phyloP scores from a whole-genome alignment of 768 basidiomycete species.

The Tricholoma hemisulphureum region DNA sequence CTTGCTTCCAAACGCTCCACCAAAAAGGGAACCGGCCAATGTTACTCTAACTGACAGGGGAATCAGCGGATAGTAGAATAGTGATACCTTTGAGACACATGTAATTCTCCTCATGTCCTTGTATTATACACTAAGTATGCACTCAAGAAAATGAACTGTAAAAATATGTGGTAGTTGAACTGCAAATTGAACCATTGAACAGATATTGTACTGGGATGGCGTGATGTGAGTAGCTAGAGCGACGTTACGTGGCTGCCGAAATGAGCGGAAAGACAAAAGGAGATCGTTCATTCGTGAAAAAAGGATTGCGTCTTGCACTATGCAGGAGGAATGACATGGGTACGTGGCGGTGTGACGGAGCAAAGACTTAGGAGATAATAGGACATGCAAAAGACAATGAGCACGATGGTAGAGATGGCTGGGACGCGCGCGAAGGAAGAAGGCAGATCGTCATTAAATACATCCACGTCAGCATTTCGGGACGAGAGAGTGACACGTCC shows the following conservation, averaged over 20 bases:
- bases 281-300: neutral
- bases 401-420: neutral
- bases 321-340: neutral
- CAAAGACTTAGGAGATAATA: too few relatives aligned
- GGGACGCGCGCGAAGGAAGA: neutral
- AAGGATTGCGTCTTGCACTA: too few relatives aligned
- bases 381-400: neutral
- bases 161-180: neutral
- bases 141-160: neutral
- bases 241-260: neutral
- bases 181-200: neutral
- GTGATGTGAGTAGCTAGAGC: constrained; percentile 1
- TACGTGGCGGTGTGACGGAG: neutral
- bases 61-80: too few relatives aligned
- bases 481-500: neutral
- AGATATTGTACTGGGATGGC: neutral
- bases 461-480: neutral
- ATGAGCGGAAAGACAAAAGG: neutral
- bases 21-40: too few relatives aligned
- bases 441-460: neutral
- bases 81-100: too few relatives aligned
- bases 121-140: too few relatives aligned
- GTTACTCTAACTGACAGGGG: too few relatives aligned
- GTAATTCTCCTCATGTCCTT: too few relatives aligned
- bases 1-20: too few relatives aligned